Evolutionary conservation across 441 rosid genomes (phyloP), one percentile per base, ranked within the genome.

Genomic region (Euphorbia celastroides): DNA sequence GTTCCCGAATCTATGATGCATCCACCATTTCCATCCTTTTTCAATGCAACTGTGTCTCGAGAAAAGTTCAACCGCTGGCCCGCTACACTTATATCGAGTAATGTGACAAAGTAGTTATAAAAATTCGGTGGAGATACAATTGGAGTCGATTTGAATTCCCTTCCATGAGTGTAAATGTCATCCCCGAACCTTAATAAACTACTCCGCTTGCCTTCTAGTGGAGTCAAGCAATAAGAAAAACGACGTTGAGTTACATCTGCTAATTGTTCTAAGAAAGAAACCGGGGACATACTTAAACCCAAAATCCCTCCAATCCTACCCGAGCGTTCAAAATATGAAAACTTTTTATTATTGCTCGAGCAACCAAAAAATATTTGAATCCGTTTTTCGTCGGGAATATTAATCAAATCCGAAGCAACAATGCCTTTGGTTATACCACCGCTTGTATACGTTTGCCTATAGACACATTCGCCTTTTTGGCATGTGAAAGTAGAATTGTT

Each of bases 211-310:
- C 1, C 1, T 9, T 57, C 14, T 4, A 0, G 38, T 5, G 62
- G 62, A 31, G 20, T 3, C 42, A 58, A 58, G 42, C 62, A 58
- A 7, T 58, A 58, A 58, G 62, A 58, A 58, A 58, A 58, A n/a
- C 42, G 62, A 1, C 5, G 62, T 8, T 16, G 62, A 58, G 25
- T 58, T n/a, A 58, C 11, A 58, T 58, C 11, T 31, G 13, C 10
- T 25, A 31, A 17, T 5, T 58, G 62, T 22, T 58, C 41, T 34
- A 56, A 14, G 1, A 56, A 26, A 27, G 60, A 56, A 27, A 56
- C 32, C 4, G 60, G 60, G 1, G 60, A 56, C 60, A 16, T 26
- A 56, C 6, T 26, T 20, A 56, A 56, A 12, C 34, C 60, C 60
- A 56, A 5, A 2, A 27, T 28, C 6, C 60, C 60, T 14, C 60